Base-by-base conservation (phyloP, 495 filamentous ascomycete genomes). In the Aspergillus egyptiacus region DNA sequence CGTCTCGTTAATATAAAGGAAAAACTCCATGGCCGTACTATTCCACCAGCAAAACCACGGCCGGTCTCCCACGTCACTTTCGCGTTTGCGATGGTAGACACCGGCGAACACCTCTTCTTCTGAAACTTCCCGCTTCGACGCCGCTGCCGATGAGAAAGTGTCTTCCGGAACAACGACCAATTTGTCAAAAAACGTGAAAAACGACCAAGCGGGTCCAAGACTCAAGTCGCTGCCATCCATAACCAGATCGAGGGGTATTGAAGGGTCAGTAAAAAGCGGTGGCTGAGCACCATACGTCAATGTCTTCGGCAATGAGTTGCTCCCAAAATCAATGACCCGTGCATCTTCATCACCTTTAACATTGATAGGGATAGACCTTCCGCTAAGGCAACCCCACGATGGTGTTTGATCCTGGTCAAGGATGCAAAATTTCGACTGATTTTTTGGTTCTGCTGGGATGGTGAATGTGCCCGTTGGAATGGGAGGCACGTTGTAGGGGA, bases 11-110 rank as follows among this genome's bases (percentile, higher is more conserved):
- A 84, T 70, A 61, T 91, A 96, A 48, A 96, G 80, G 62, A 90
- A 93, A 14, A 83, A 73, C 54, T 95, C 88, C 37, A 96, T 69
- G 36, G 81, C 73, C 0, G 89, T 95, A 5, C 79, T 72, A 50
- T 91, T 90, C 88, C 88, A 96, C 58, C 76, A 84, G 63, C 91
- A 96, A 55, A 87, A 82, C 90, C 90, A 96, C 2, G 87, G 84
- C 42, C 76, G 80, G 28, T 91, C 83, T 0, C 82, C 81, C 2
- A 70, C 65, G 42, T 75, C 55, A 2, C 80, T 78, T 31, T 72
- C 55, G 14, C 75, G 57, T 49, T 76, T 82, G 31, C 74, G 67
- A 24, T 54, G 47, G 18, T 39, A 27, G 25, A 51, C 27, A 43
- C 45, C 57, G 9, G 48, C 51, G 33, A 54, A 41, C 31, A 65